phyloP scores from a whole-genome alignment of 2,329 filamentous ascomycete genomes.

The Ambrosiella cleistominuta region DNA sequence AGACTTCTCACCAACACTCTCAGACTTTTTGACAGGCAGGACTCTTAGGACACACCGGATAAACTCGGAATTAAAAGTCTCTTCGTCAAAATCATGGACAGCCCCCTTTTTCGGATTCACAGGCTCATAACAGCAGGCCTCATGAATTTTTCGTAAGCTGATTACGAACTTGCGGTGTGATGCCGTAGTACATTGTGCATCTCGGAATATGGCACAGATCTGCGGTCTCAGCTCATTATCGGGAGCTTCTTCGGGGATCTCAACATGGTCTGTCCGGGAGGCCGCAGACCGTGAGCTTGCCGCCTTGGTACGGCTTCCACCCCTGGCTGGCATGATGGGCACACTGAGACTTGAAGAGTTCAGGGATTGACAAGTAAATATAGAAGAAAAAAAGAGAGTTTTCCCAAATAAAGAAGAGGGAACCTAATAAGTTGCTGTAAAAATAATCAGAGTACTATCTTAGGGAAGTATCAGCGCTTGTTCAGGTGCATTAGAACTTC shows the following conservation, averaged over 20 bases:
- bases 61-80: conserved; percentile 76
- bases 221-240: conserved; percentile 54
- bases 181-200: conserved; percentile 77
- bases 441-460: too few species aligned
- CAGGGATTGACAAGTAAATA: background rate
- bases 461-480: too few species aligned
- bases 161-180: conserved; percentile 81
- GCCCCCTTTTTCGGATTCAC: conserved; percentile 31
- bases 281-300: conserved; percentile 25
- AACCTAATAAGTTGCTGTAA: too few species aligned
- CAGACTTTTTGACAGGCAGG: conserved; percentile 79
- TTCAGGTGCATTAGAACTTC: too few species aligned
- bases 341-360: conserved; percentile 20
- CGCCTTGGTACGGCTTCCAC: conserved; percentile 28
- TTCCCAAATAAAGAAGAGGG: background rate
- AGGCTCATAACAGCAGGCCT: conserved; percentile 56
- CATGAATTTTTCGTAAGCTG: conserved; percentile 76
- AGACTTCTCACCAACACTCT: conserved; percentile 69
- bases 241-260: conserved; percentile 54
- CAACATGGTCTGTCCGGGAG: conserved; percentile 15
- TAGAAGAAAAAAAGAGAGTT: background rate
- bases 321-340: conserved; percentile 32
- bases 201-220: conserved; percentile 54
- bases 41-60: conserved; percentile 65
- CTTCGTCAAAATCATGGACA: conserved; percentile 57